Percentiles rank a stretch among this genome's conserved stretches.
Conservation (phyloP, 768 basidiomycete species). For the Auriscalpium orientale region DNA sequence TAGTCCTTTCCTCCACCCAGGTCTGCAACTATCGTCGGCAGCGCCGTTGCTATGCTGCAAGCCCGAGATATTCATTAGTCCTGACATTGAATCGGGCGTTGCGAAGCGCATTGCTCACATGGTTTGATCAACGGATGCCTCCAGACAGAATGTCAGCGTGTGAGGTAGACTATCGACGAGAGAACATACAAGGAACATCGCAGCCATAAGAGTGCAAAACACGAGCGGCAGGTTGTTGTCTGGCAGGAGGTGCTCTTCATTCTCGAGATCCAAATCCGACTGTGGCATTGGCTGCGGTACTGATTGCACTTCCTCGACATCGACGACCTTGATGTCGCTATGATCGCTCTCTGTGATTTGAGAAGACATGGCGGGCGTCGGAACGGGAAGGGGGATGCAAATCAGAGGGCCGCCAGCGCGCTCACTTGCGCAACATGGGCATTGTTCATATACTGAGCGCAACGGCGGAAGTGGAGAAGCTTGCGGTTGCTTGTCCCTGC, state of each 20-base stretch:
- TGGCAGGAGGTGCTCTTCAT: neutral
- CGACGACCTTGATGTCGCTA: too few relatives aligned
- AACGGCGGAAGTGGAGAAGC: too few relatives aligned
- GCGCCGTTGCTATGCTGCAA: conserved; percentile 56
- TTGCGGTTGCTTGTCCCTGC: too few relatives aligned
- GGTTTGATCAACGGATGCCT: conserved; percentile 50
- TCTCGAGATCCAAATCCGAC: too few relatives aligned
- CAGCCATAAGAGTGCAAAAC: neutral
- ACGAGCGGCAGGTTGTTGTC: neutral
- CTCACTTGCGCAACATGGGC: too few relatives aligned
- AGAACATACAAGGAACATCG: neutral
- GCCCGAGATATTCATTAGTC: conserved; percentile 35
- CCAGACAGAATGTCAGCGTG: neutral
- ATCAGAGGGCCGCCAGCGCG: too few relatives aligned
- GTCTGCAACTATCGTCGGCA: conserved; percentile 63
- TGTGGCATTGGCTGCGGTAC: too few relatives aligned
- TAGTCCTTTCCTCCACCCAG: conserved; percentile 58
- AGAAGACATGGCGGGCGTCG: too few relatives aligned
- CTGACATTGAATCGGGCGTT: neutral
- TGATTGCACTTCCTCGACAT: too few relatives aligned
- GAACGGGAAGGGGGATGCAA: too few relatives aligned
- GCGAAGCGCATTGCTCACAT: conserved; percentile 24
- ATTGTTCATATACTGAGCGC: too few relatives aligned
- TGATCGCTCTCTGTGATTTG: too few relatives aligned
- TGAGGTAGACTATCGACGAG: neutral